Evolutionary conservation across 1,284 basidiomycete genomes (phyloP), one percentile per base, ranked within the genome.

Genomic region (Cryptococcus hybrid): DNA sequence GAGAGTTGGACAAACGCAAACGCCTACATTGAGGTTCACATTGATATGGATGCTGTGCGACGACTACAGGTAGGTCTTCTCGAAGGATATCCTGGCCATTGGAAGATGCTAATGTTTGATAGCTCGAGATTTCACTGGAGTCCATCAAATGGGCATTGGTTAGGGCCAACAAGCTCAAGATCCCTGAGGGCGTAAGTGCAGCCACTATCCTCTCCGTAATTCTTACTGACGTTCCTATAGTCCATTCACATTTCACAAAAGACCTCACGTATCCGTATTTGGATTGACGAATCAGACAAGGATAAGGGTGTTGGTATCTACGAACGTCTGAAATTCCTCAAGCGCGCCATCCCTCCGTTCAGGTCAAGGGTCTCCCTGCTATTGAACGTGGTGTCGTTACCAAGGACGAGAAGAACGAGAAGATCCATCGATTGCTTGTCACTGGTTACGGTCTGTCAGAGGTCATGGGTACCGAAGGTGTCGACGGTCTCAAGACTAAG

Each of bases 391-490:
- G 92, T 2, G 87, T 98, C 68, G 95, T 98, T 74, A 91, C 92
- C 57, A 88, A 89, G 63, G 85, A 89, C 51, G 87, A 90, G 60
- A 90, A 91, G 69, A 59, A 67, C 46, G 59, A 68, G 34, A 56
- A 51, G 12, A 55, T 54, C 47, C 63, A 65, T 55, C 70, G 76
- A 56, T 79, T 97, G 7, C 83, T 98, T 6, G 91, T 96, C 1
- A 93, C 98, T 81, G 96, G 96, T 7, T 96, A 99, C 76, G 96
- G 96, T n/a, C 80, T 99, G 59, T 87, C 92, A 68, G 90, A 92
- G 70, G 95, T 97, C 69, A 99, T 99, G 96, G 89, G 86, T 30
- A 97, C 93, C 0, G 94, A 97, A 79, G 91, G 94, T 69, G 92
- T 99, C 55, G 82, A 96, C 55, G 95, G 95, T 43, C 87, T 90